These are phyloP conservation scores for Nannizziopsis arthrosporioides DNA, from an alignment of 2,329 filamentous ascomycete genomes.

Conservation along the genomic window DNA sequence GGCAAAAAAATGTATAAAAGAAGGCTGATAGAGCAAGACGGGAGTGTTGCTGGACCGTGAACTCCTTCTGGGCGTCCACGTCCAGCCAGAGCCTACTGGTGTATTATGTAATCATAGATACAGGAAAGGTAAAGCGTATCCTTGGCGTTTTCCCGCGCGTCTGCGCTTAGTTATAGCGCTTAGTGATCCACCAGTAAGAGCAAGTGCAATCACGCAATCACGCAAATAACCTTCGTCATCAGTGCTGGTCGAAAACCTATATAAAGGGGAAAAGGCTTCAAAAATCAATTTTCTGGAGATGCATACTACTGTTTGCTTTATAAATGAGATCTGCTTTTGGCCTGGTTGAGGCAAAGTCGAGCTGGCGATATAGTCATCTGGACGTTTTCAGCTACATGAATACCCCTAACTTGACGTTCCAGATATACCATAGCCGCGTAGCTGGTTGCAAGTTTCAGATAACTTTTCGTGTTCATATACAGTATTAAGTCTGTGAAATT, in stretches of 20 bases:
- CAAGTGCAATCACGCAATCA: constrained; percentile 1
- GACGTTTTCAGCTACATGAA: neutral
- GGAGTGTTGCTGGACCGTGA: neutral
- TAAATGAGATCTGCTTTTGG: neutral
- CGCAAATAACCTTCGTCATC: neutral
- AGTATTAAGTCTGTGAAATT: neutral
- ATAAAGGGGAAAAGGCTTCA: constrained; percentile 1
- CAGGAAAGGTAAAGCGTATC: neutral
- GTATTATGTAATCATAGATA: neutral
- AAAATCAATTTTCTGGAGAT: neutral
- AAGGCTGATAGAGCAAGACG: neutral
- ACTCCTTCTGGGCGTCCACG: neutral
- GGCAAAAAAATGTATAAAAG: too few relatives aligned
- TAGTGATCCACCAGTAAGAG: neutral
- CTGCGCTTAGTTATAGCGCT: constrained; percentile 1
- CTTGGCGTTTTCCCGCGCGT: neutral
- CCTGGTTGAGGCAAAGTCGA: neutral
- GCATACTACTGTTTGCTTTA: neutral
- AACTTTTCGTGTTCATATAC: neutral
- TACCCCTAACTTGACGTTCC: neutral
- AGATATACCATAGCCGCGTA: neutral
- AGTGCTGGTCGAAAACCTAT: neutral
- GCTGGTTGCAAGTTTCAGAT: neutral
- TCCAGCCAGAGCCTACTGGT: neutral
- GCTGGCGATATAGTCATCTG: neutral